Conservation (phyloP, 2,329 filamentous ascomycete species). For the Apiospora marii region DNA sequence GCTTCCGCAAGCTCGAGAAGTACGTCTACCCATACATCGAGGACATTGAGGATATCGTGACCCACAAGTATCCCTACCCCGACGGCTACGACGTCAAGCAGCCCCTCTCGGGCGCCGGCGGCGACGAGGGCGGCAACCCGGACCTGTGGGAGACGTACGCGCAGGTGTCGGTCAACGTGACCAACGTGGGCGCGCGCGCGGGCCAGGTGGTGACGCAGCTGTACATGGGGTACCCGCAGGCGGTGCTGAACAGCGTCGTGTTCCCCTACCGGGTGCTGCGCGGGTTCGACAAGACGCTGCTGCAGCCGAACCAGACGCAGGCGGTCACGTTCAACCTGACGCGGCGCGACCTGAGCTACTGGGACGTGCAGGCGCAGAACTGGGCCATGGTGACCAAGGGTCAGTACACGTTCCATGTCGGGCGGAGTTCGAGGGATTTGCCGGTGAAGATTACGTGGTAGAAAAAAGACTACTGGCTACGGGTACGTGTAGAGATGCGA, state of each 20-base stretch:
- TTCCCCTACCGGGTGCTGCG: constrained; percentile 74
- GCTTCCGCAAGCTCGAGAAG: constrained; percentile 68
- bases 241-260: constrained; percentile 50
- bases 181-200: constrained; percentile 57
- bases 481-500: neutral
- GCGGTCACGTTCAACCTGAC: constrained; percentile 67
- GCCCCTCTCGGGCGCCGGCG: constrained; percentile 69
- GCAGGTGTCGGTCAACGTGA: constrained; percentile 57
- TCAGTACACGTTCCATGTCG: constrained; percentile 49
- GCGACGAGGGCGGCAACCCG: constrained; percentile 73
- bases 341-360: constrained; percentile 76
- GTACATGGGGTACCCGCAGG: constrained; percentile 53
- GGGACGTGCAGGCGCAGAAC: constrained; percentile 73
- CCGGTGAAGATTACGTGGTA: constrained; percentile 22
- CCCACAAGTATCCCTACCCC: constrained; percentile 57
- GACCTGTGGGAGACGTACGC: constrained; percentile 67
- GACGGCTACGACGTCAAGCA: constrained; percentile 61
- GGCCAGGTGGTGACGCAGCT: constrained; percentile 57
- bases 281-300: constrained; percentile 74
- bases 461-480: no score
- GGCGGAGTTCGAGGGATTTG: constrained; percentile 43
- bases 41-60: constrained; percentile 52
- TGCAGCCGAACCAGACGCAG: constrained; percentile 61
- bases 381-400: constrained; percentile 68
- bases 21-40: constrained; percentile 78